Evolutionary conservation across 208 protist species (phyloP).

Genomic region (Acanthamoeba sp.): DNA sequence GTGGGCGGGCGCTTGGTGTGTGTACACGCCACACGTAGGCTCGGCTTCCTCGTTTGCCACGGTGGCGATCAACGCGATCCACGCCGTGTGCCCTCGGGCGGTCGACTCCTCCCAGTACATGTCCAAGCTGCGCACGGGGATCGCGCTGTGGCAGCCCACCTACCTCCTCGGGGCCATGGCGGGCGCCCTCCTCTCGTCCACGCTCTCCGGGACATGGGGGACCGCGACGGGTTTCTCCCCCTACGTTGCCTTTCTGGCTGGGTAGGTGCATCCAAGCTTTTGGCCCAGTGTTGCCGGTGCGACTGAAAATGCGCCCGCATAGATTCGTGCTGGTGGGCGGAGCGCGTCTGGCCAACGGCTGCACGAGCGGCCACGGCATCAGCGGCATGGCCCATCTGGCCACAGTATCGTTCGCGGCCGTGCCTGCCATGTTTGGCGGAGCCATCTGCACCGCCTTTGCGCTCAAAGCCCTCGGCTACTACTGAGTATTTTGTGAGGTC

Average conservation of each 20-base stretch:
- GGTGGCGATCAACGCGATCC: slow-evolving; percentile 36
- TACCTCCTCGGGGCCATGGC: slow-evolving; percentile 4
- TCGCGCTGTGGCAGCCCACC: slow-evolving; percentile 50
- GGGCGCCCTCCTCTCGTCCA: slow-evolving; percentile 6
- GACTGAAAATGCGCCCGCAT: background rate
- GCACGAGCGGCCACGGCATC: slow-evolving; percentile 67
- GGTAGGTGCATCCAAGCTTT: background rate
- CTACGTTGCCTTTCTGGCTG: background rate
- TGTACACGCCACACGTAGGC: no score
- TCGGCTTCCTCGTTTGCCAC: slow-evolving; percentile 26
- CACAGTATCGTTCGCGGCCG: slow-evolving; percentile 18
- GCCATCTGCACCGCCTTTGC: background rate
- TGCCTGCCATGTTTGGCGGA: slow-evolving; percentile 66
- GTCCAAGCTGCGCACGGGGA: background rate
- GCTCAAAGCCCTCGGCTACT: background rate
- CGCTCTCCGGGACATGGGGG: slow-evolving; percentile 3
- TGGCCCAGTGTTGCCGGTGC: background rate
- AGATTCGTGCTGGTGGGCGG: slow-evolving; percentile 40
- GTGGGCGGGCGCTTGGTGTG: no score
- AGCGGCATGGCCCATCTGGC: slow-evolving; percentile 53
- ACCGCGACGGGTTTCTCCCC: background rate
- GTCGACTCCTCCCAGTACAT: background rate
- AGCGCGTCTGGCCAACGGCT: slow-evolving; percentile 19
- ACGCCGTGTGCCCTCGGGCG: background rate
- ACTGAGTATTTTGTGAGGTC: no score